phyloP scores from a whole-genome alignment of 2,329 filamentous ascomycete genomes.

The Ceratocystis smalleyi region DNA sequence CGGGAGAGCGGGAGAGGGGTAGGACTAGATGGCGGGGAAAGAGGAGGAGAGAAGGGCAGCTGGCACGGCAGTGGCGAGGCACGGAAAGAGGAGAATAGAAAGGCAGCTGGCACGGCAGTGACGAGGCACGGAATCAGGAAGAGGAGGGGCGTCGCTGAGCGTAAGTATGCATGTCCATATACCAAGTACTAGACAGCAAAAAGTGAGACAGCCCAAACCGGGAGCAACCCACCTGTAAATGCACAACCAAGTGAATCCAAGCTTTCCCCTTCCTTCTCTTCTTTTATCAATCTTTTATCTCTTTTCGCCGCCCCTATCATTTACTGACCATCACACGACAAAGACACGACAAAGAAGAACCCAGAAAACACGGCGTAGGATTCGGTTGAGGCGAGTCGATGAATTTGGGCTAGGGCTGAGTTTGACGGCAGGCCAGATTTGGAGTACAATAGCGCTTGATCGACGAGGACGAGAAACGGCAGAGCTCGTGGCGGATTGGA shows the following conservation, averaged over 20 bases:
- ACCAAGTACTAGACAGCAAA: background rate
- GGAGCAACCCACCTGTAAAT: background rate
- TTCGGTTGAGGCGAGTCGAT: background rate
- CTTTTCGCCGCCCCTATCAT: too few relatives aligned
- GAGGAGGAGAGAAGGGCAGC: too few relatives aligned
- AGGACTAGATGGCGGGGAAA: too few relatives aligned
- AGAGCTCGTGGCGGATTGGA: background rate
- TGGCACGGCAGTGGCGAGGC: too few relatives aligned
- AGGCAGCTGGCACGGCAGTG: too few relatives aligned
- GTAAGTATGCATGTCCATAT: too few relatives aligned
- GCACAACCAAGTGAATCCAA: background rate
- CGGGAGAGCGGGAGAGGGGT: background rate
- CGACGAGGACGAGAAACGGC: background rate
- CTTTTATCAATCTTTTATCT: too few relatives aligned
- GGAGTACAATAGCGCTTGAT: conserved; percentile 1
- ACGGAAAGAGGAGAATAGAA: too few relatives aligned
- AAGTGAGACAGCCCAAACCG: background rate
- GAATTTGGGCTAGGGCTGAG: background rate
- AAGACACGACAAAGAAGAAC: background rate
- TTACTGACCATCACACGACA: background rate
- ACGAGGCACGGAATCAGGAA: too few relatives aligned
- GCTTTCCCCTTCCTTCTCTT: background rate
- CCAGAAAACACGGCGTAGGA: background rate
- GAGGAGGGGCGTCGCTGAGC: too few relatives aligned
- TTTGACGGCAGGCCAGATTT: background rate